Evolutionary conservation across 768 basidiomycete genomes (phyloP), one percentile per base, ranked within the genome.

Genomic region (Xerocomellus amylosporus): DNA sequence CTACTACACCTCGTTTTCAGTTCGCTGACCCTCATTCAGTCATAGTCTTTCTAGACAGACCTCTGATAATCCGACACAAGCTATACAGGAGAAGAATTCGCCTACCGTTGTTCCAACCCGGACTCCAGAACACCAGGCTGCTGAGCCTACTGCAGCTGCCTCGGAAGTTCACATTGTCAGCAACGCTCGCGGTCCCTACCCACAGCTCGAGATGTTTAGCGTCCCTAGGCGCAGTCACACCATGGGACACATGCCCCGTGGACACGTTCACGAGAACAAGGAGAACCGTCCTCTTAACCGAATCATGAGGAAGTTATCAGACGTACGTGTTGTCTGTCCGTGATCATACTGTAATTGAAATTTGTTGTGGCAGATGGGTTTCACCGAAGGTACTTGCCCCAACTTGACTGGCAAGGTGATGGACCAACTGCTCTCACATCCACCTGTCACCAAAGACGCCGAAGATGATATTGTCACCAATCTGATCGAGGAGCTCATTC

Each of bases 401-500:
- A 74, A 73, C 24, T 68, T 88, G 55, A 70, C 72, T 5, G 68
- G 66, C 1, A 82, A 77, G 64, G 77, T 88, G 58, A 76, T 74
- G 64, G 69, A 74, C 17, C 77, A 80, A 59, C 58, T 88, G 54
- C 78, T 77, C 12, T 53, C 55, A n/a, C 73, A 71, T 54, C 56
- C 70, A 19, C 58, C 64, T n/a, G 58, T 78, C 10, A 74, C 72
- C 24, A 83, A 80, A 59, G 85, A 86, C 10, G 68, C 68, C 1
- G 86, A 88, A 65, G 85, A 87, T 59, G 79, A 85, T 51, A 79
- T 87, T 49, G 82, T 86, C 31, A 86, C 84, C 13, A 81, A 74
- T 7, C 58, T 88, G 59, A 68, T 87, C 43, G 80, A 88, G 59
- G 81, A 81, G 40, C 71, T 88, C 46, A 69, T 87, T 42, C 73